Evolutionary conservation across 768 basidiomycete genomes (phyloP), one percentile per base, ranked within the genome.

Genomic region (Saitozyma sp.): DNA sequence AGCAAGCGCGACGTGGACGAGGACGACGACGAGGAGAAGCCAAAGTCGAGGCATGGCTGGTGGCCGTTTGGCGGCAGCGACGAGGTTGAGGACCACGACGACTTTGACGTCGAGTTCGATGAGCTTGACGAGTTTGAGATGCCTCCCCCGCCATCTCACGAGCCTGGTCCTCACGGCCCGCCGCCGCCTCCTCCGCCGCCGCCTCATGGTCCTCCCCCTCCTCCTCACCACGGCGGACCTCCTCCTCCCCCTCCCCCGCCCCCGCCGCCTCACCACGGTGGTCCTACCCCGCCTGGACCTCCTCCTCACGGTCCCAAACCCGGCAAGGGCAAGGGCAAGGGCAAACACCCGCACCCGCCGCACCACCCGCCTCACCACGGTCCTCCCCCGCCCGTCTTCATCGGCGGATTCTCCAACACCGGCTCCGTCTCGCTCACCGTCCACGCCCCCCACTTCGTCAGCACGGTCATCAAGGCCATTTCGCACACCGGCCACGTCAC

Each of bases 371-470:
- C 54, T 57, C 59, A 50, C 43, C 54, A 42, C n/a, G 54, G 54
- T 2, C 16, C 19, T 8, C 65, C 69, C 20, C 67, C 63, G 14
- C 70, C 73, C 17, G 66, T 56, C 13, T 62, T 59, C 43, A 70
- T 73, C 60, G 52, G 56, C 37, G 74, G 68, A 3, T 63, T 57
- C 42, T 63, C 71, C 9, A 46, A 58, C 4, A 71, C 65, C 8
- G 71, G 74, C 19, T 56, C 56, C 9, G 46, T 73, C 37, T 64
- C 65, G n/a, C 58, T 73, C 20, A 53, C 58, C 20, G 58, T 73
- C 60, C 61, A 59, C 43, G 54, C 68, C 37, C 64, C 62, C 14
- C 45, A 20, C 7, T 55, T 56, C 57, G 51, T 58, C 42, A 64
- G 58, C n/a, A 56, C 64, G 37, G 51, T 59, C 38, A 63, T 68